Percentiles rank a stretch among this genome's conserved stretches.
phyloP scores from a whole-genome alignment of 225 moss, liverwort and hornwort species.

The Lunularia cruciata region DNA sequence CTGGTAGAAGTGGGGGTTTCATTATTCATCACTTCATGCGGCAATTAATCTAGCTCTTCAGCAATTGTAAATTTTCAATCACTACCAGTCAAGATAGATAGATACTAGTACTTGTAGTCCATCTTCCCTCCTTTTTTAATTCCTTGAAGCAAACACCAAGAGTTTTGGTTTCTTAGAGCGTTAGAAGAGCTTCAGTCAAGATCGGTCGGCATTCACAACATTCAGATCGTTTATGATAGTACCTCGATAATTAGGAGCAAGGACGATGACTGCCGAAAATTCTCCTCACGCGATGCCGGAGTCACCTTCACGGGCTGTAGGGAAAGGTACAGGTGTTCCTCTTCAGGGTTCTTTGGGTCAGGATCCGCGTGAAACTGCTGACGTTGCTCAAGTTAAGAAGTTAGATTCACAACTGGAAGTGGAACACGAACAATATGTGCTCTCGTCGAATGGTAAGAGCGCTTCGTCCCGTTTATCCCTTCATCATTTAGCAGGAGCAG shows the following conservation, averaged over 20 bases:
- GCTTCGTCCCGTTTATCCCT: not conserved
- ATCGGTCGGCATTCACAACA: not conserved
- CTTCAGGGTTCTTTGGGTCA: not conserved
- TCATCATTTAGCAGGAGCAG: constrained; percentile 1
- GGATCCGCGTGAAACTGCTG: not conserved
- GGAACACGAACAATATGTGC: constrained; percentile 6
- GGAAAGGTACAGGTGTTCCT: constrained; percentile 1
- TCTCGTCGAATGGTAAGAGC: constrained; percentile 7
- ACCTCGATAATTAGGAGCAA: constrained; percentile 7
- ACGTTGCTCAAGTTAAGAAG: not conserved
- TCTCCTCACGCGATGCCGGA: constrained; percentile 15
- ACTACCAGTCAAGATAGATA: too few relatives aligned
- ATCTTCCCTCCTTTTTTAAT: too few relatives aligned
- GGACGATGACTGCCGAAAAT: constrained; percentile 17
- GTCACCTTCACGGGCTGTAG: not conserved
- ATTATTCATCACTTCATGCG: not conserved
- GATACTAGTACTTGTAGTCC: not conserved
- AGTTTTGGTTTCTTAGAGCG: not conserved
- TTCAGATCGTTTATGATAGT: constrained; percentile 14
- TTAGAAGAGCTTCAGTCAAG: not conserved
- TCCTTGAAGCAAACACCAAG: too few relatives aligned
- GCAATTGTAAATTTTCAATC: not conserved
- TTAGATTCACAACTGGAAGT: constrained; percentile 10
- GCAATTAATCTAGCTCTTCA: not conserved
- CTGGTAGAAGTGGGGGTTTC: not conserved